phyloP scores from a whole-genome alignment of 1,139 yeast species.

The Lodderomyces orthopsilosis region DNA sequence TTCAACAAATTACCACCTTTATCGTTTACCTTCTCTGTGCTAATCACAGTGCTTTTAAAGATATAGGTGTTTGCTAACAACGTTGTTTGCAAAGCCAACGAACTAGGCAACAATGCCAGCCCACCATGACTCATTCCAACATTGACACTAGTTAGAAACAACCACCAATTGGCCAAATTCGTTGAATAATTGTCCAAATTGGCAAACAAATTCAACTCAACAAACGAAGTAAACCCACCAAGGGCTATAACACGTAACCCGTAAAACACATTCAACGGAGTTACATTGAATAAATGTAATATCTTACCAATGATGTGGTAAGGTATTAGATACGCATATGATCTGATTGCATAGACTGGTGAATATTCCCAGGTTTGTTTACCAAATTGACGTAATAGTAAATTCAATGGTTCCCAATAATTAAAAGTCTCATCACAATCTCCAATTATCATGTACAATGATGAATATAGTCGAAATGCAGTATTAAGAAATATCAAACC shows the following conservation, averaged over 20 bases:
- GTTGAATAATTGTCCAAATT: constrained; percentile 39
- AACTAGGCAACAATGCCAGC: constrained; percentile 80
- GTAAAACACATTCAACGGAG: constrained; percentile 38
- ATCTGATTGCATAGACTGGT: constrained; percentile 83
- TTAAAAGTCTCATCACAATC: constrained; percentile 89
- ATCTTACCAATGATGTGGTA: constrained; percentile 30
- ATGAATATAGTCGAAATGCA: constrained; percentile 44
- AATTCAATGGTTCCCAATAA: constrained; percentile 91
- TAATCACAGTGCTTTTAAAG: constrained; percentile 17
- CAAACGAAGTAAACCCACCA: constrained; percentile 49
- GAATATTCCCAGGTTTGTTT: constrained; percentile 97
- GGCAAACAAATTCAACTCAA: constrained; percentile 51
- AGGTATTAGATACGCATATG: constrained; percentile 74
- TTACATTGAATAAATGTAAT: constrained; percentile 4
- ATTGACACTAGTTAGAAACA: constrained; percentile 42
- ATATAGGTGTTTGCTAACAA: constrained; percentile 48
- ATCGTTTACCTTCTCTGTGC: neutral
- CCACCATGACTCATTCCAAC: constrained; percentile 86
- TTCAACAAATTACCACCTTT: constrained; percentile 13
- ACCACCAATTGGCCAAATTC: constrained; percentile 56
- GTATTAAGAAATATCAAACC: constrained; percentile 26
- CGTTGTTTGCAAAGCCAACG: constrained; percentile 73
- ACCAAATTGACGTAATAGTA: constrained; percentile 77
- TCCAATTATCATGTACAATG: constrained; percentile 62
- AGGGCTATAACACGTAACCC: constrained; percentile 50